Percentiles rank a stretch among this genome's conserved stretches.
phyloP scores from a whole-genome alignment of 768 basidiomycete species.

The Harrya chromipes region DNA sequence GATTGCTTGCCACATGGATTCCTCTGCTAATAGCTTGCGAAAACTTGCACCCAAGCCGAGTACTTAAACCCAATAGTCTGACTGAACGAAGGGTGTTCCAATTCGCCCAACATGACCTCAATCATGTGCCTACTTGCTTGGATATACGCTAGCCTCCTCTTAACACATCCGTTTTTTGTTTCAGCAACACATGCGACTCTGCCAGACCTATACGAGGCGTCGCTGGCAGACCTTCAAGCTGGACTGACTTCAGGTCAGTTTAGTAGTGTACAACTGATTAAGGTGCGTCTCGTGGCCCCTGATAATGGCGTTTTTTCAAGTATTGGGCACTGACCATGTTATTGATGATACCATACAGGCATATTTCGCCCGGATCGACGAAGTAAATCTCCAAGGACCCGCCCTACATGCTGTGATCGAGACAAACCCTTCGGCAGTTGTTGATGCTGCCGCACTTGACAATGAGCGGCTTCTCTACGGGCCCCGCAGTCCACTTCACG shows the following conservation, averaged over 20 bases:
- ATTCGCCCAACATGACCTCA: not conserved
- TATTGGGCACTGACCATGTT: too few species aligned
- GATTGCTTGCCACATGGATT: too few species aligned
- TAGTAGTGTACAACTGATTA: constrained; percentile 41
- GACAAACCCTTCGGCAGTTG: constrained; percentile 37
- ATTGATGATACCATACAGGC: constrained; percentile 28
- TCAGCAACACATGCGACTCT: constrained; percentile 17
- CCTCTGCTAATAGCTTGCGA: too few species aligned
- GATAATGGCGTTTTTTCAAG: too few species aligned
- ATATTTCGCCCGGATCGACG: constrained; percentile 42
- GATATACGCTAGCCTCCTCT: constrained; percentile 2
- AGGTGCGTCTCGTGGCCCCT: constrained; percentile 27
- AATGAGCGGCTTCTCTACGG: constrained; percentile 28
- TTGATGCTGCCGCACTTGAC: constrained; percentile 35
- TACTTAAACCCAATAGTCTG: too few species aligned
- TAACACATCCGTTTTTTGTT: constrained; percentile 2
- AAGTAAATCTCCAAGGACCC: constrained; percentile 41
- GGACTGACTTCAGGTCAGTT: constrained; percentile 36
- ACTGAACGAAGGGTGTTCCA: too few species aligned
- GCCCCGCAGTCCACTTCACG: constrained; percentile 33
- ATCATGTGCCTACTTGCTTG: constrained; percentile 3
- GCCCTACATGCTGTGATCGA: constrained; percentile 38
- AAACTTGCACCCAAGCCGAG: too few species aligned
- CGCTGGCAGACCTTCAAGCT: constrained; percentile 35
- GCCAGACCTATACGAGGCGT: constrained; percentile 44